Base-by-base conservation (phyloP, 345 rosid species). In the Laguncularia racemosa region DNA sequence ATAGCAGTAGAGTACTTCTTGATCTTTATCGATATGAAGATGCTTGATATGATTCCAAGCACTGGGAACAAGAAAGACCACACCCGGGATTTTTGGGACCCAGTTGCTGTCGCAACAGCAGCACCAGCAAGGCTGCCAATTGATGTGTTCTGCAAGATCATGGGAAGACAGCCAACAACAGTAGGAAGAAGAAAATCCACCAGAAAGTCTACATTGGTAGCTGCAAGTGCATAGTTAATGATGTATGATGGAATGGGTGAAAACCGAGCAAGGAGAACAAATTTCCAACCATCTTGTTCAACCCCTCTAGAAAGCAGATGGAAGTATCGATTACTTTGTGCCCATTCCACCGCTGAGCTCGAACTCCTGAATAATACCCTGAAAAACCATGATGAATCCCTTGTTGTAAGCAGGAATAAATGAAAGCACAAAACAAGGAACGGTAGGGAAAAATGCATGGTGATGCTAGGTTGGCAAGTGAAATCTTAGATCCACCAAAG, bases 41-140 rank as follows among this genome's bases (percentile, higher is more conserved):
- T 68, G 72, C 98, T 89, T 3, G 98, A 92, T 47, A 72, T 50
- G 56, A 89, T 70, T 21, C 98, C 97, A 23, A 92, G 75, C 48
- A 73, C 33, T 16, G 98, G 97, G 18, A 92, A 82, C 20, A 86
- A 46, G 70, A 83, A 89, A 45, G 95, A 71, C 95, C 86, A 82
- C 47, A 80, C 40, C 69, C 70, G 60, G n/a, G 84, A 84, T 66
- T 83, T 84, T 52, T 71, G 53, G 23, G 84, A 50, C 46, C 84
- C 81, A 14, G 96, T 80, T 13, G 82, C 85, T 17, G 95, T 78
- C 56, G 95, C 79, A 48, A 86, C 86, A 16, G 95, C 95, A 50
- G 93, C 93, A 72, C 97, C 89, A 58, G 98, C 97, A 5, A 92
- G 95, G 87, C 93, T 89, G 3, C 96, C 98, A 0, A 92, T 76